These are phyloP conservation scores for Theobroma grandiflorum DNA, from an alignment of 441 rosid genomes.

Conservation along the genomic window DNA sequence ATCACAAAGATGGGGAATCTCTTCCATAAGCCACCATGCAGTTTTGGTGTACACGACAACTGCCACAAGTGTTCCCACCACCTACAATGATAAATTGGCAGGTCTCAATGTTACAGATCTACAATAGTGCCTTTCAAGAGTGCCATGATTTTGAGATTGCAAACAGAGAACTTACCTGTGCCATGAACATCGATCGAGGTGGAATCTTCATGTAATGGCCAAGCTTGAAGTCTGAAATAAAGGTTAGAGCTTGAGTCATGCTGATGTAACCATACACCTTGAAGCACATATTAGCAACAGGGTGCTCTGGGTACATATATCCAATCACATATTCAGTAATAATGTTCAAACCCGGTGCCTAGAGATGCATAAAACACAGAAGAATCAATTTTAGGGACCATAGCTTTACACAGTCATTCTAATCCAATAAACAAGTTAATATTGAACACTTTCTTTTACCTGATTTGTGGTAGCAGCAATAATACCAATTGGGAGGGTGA, in stretches of 20 bases:
- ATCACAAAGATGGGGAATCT: constrained; percentile 70
- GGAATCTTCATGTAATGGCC: constrained; percentile 94
- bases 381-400: neutral
- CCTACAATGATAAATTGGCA: constrained; percentile 40
- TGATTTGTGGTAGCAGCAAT: constrained; percentile 78
- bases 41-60: constrained; percentile 54
- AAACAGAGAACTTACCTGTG: constrained; percentile 55
- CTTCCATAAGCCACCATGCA: constrained; percentile 82
- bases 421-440: neutral
- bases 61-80: constrained; percentile 63
- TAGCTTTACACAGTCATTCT: neutral
- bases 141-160: neutral
- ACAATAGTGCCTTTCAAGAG: neutral
- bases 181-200: constrained; percentile 79
- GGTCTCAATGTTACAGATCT: neutral
- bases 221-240: constrained; percentile 74
- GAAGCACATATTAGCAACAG: constrained; percentile 92
- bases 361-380: neutral
- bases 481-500: constrained; percentile 76
- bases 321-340: constrained; percentile 83
- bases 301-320: constrained; percentile 73
- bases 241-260: constrained; percentile 72
- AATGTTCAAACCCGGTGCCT: constrained; percentile 70
- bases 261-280: constrained; percentile 85
- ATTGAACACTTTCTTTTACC: constrained; percentile 35